A percentile compares a stretch with the other conserved stretches of the same genome.
These are phyloP conservation scores for Phaffia tasmanica DNA, from an alignment of 768 basidiomycete genomes.

Conservation along the genomic window DNA sequence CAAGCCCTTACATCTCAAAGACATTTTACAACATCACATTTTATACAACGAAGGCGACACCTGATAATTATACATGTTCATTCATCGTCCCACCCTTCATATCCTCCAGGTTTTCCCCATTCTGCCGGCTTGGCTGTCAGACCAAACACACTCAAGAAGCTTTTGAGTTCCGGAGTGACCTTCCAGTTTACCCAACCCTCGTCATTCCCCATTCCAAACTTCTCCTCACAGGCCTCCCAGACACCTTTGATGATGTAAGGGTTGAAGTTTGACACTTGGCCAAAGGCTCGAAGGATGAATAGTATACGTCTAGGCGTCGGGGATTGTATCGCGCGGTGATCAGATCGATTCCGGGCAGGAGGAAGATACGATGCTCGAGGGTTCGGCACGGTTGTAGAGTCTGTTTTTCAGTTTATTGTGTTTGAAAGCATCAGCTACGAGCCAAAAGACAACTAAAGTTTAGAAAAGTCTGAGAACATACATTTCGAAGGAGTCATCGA, in stretches of 20 bases:
- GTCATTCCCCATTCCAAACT: conserved; percentile 25
- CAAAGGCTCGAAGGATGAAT: conserved; percentile 18
- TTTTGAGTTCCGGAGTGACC: background rate
- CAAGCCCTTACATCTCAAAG: too few relatives aligned
- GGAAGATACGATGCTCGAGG: conserved; percentile 17
- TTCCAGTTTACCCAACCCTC: conserved; percentile 22
- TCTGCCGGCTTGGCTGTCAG: too few relatives aligned
- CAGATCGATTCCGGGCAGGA: background rate
- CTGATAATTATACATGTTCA: too few relatives aligned
- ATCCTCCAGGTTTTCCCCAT: too few relatives aligned
- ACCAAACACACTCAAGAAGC: conserved; percentile 10
- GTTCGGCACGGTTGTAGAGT: background rate
- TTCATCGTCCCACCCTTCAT: too few relatives aligned
- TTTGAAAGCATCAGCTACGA: too few relatives aligned
- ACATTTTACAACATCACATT: too few relatives aligned
- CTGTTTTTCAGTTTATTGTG: too few relatives aligned
- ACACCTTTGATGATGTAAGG: conserved; percentile 8
- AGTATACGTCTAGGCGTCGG: conserved; percentile 9
- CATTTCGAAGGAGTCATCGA: background rate
- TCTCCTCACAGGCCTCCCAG: conserved; percentile 12
- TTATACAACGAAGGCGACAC: too few relatives aligned
- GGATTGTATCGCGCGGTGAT: background rate
- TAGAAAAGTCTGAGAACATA: too few relatives aligned
- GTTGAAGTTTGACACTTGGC: conserved; percentile 6
- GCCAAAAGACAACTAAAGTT: too few relatives aligned